Evolutionary conservation across 208 protist species (phyloP), one percentile per base, ranked within the genome.

Genomic region (Trypanosoma congolense): DNA sequence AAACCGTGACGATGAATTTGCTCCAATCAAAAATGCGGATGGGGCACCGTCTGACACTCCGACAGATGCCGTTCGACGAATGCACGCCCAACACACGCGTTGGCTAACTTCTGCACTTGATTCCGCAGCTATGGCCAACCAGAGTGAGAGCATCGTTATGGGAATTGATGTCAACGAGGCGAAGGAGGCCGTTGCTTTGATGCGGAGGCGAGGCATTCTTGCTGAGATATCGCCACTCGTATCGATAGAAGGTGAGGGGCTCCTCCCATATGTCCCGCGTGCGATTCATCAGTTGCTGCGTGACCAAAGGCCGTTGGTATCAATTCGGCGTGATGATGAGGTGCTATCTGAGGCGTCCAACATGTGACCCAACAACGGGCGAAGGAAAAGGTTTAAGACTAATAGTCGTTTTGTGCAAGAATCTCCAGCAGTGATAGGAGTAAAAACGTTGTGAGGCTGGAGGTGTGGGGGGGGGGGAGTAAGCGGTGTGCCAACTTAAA

Each of bases 1-100:
- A 5, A 52, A 77, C 3, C 72, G 97, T 12, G 68, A 61, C 3
- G 74, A 86, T 3, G 96, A 99, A 55, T 99, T 99, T 73, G 90
- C 91, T 1, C 96, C 97, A 24, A 85, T 99, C 35, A 99, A 99
- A 59, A 99, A 99, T 62, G 85, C 87, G 10, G 63, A 87, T 14
- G 88, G 83, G 3, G 64, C 87, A 4, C 45, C 49, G 9, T 59
- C 55, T 41, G 92, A 98, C 64, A 96, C 75, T 9, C 88, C 93
- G 31, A 78, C 77, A 21, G 97, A 96, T 0, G 97, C 92, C 22
- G 61, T 80, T 4, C 49, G 65, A 16, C 63, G 92, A 19, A 26
- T 96, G 22, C 55, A 65, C 44, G 22, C 38, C 3, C 63, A 97
- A 22, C 87, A 97, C 74, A 77, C 55, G 14, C 47, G 31, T 6